phyloP scores from a whole-genome alignment of 2,329 filamentous ascomycete species.

The Hymenoscyphus fraxineus region DNA sequence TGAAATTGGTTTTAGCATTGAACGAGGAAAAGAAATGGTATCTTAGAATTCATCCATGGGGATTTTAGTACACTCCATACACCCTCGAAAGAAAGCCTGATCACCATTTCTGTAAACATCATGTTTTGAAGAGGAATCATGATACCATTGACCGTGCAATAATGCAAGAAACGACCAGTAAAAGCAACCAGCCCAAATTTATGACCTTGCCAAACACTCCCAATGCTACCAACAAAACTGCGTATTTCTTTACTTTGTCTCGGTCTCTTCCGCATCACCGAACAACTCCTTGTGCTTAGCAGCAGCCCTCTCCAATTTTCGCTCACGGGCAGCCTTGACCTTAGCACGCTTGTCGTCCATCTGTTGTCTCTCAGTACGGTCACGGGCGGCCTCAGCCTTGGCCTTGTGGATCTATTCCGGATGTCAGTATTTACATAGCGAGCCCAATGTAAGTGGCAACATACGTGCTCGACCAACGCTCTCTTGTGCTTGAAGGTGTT shows the following conservation, averaged over 20 bases:
- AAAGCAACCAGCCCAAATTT: slow-evolving; percentile 36
- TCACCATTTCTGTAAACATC: slow-evolving; percentile 20
- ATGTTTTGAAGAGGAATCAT: slow-evolving; percentile 28
- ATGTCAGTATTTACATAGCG: slow-evolving; percentile 20
- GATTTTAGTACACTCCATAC: not conserved
- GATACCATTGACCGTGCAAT: slow-evolving; percentile 36
- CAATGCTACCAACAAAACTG: slow-evolving; percentile 32
- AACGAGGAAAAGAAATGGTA: not conserved
- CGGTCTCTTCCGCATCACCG: slow-evolving; percentile 59
- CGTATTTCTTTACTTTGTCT: slow-evolving; percentile 34
- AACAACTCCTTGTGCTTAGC: slow-evolving; percentile 87
- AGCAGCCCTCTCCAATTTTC: slow-evolving; percentile 86
- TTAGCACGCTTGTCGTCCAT: slow-evolving; percentile 99
- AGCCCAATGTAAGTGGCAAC: slow-evolving; percentile 42
- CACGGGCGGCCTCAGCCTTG: slow-evolving; percentile 98
- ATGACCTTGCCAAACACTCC: slow-evolving; percentile 35
- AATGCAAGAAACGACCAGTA: slow-evolving; percentile 35
- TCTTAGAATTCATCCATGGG: not conserved
- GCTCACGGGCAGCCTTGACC: slow-evolving; percentile 99
- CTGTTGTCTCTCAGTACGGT: slow-evolving; percentile 95
- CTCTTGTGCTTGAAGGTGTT: slow-evolving; percentile 99
- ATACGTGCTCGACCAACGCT: slow-evolving; percentile 98
- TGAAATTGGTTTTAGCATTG: not conserved
- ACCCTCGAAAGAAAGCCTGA: slow-evolving; percentile 15
- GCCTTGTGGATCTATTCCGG: slow-evolving; percentile 90